These are phyloP conservation scores for Skeletonema potamos DNA, from an alignment of 108 stramenopile genomes.

Conservation along the genomic window DNA sequence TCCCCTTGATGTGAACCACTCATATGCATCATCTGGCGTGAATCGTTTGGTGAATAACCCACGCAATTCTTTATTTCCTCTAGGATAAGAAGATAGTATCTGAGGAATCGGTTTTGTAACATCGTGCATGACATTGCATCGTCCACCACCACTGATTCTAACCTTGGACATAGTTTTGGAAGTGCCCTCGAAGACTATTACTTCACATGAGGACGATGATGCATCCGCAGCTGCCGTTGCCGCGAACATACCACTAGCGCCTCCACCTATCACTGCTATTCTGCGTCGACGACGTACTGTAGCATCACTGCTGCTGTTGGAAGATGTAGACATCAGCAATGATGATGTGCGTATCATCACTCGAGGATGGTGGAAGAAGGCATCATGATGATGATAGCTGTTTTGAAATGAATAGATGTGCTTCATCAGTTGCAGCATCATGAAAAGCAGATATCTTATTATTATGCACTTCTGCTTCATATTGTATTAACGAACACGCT, in stretches of 20 bases:
- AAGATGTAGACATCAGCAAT: too few species aligned
- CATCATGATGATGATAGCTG: too few species aligned
- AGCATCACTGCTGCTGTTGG: not conserved
- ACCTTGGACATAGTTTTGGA: conserved; percentile 83
- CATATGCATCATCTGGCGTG: conserved; percentile 72
- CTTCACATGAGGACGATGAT: conserved; percentile 25
- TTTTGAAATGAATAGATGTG: too few species aligned
- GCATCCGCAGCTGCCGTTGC: conserved; percentile 55
- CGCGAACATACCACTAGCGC: conserved; percentile 63
- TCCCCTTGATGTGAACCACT: conserved; percentile 88
- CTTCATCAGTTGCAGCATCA: too few species aligned
- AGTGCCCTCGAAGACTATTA: conserved; percentile 87
- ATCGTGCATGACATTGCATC: conserved; percentile 94
- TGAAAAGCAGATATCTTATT: too few species aligned
- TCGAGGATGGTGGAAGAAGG: too few species aligned
- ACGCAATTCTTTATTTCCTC: conserved; percentile 82
- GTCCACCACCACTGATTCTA: conserved; percentile 91
- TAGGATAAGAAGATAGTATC: conserved; percentile 83
- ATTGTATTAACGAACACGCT: too few species aligned
- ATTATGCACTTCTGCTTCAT: too few species aligned
- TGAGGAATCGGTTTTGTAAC: conserved; percentile 68
- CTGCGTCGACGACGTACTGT: conserved; percentile 12
- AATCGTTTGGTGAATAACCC: conserved; percentile 80
- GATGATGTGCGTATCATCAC: too few species aligned
- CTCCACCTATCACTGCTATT: conserved; percentile 61